Conservation (phyloP, 768 basidiomycete species). For the Imleria badia region DNA sequence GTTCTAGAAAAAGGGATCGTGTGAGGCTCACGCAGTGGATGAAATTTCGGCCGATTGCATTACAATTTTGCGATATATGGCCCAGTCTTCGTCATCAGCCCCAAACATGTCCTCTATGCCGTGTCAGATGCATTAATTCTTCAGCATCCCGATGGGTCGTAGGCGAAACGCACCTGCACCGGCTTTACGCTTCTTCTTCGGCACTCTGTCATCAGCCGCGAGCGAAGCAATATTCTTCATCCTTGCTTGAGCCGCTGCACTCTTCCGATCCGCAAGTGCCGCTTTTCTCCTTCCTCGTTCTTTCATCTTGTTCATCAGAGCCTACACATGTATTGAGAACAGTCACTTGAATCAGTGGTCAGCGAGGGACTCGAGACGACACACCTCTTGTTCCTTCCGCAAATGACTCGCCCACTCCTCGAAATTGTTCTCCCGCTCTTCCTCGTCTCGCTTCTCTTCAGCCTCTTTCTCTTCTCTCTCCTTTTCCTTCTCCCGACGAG, state of each 20-base stretch:
- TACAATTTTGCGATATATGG: conserved; percentile 96
- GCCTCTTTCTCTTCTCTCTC: conserved; percentile 69
- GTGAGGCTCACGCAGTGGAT: neutral
- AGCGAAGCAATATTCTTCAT: conserved; percentile 96
- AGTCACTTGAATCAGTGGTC: neutral
- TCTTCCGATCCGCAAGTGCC: conserved; percentile 87
- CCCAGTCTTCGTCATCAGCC: conserved; percentile 94
- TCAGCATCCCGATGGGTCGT: neutral
- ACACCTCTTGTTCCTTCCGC: conserved; percentile 79
- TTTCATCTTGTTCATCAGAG: conserved; percentile 80
- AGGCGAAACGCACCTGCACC: conserved; percentile 57
- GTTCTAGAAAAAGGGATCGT: conserved; percentile 45
- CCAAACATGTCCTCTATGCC: conserved; percentile 86
- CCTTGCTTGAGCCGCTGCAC: conserved; percentile 89
- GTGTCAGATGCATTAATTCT: conserved; percentile 1
- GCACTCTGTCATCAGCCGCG: conserved; percentile 80
- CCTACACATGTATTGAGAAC: conserved; percentile 40
- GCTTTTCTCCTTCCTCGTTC: conserved; percentile 76
- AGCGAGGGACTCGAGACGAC: conserved; percentile 7
- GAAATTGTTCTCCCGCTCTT: conserved; percentile 71
- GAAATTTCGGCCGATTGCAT: conserved; percentile 19
- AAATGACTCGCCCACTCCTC: conserved; percentile 72
- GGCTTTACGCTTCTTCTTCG: conserved; percentile 83
- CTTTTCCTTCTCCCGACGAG: conserved; percentile 82
- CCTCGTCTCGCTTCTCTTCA: conserved; percentile 63